These are phyloP conservation scores for Phytophthora cryptogea DNA, from an alignment of 352 stramenopile species.

Conservation along the genomic window DNA sequence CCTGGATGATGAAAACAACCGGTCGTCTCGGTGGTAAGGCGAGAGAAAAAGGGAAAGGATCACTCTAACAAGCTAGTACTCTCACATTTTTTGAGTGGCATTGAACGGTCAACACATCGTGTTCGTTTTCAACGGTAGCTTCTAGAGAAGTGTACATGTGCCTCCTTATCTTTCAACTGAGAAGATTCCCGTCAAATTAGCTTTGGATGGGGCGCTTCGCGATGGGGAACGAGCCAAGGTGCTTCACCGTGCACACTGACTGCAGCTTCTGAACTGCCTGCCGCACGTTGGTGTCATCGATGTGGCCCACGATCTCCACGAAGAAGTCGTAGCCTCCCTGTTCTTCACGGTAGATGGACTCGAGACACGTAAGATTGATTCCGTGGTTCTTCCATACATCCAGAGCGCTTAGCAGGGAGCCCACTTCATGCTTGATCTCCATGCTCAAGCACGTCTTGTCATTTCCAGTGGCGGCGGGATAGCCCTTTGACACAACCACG, in stretches of 20 bases:
- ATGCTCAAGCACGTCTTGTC: slow-evolving; percentile 88
- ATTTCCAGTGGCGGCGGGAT: slow-evolving; percentile 61
- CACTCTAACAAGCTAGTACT: slow-evolving; percentile 3
- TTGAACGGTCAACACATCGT: neutral
- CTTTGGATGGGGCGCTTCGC: slow-evolving; percentile 53
- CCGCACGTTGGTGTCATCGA: slow-evolving; percentile 68
- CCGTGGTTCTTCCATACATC: slow-evolving; percentile 82
- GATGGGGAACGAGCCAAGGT: slow-evolving; percentile 82
- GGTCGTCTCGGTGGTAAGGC: slow-evolving; percentile 31
- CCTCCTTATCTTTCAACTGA: slow-evolving; percentile 5
- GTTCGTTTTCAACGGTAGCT: slow-evolving; percentile 11
- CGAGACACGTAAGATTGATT: slow-evolving; percentile 85
- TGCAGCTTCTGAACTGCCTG: slow-evolving; percentile 60
- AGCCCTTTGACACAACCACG: slow-evolving; percentile 71
- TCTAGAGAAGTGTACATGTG: slow-evolving; percentile 25
- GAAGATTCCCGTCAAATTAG: slow-evolving; percentile 19
- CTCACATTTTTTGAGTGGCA: slow-evolving; percentile 2
- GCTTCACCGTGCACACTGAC: slow-evolving; percentile 67
- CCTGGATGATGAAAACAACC: slow-evolving; percentile 36
- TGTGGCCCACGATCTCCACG: slow-evolving; percentile 79
- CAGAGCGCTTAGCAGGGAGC: slow-evolving; percentile 75
- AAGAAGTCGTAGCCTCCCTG: slow-evolving; percentile 86
- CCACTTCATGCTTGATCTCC: slow-evolving; percentile 88
- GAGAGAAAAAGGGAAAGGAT: neutral
- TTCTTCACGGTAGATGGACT: slow-evolving; percentile 85